Conservation (phyloP, 257 asterid genomes). For the Leonotis leonurus region DNA sequence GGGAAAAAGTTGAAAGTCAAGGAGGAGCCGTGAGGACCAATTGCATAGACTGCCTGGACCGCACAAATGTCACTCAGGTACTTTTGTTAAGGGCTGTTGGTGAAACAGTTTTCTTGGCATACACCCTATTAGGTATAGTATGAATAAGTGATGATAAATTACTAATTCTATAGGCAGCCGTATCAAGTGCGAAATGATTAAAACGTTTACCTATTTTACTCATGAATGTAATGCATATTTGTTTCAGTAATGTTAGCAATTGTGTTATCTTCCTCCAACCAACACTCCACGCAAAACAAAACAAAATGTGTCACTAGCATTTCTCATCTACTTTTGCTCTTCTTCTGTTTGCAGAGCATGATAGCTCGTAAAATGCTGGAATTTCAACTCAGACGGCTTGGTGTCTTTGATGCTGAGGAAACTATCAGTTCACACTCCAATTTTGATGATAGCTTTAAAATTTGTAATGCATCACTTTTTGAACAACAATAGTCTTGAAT, state of each 20-base stretch:
- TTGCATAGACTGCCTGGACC: slow-evolving; percentile 97
- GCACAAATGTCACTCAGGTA: slow-evolving; percentile 99
- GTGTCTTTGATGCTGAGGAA: slow-evolving; percentile 83
- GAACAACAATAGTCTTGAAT: slow-evolving; percentile 5
- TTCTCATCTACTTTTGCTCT: slow-evolving; percentile 8
- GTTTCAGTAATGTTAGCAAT: neutral
- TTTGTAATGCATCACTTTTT: slow-evolving; percentile 42
- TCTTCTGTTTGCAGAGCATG: slow-evolving; percentile 61
- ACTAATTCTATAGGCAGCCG: neutral
- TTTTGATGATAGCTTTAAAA: slow-evolving; percentile 75
- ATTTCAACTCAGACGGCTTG: slow-evolving; percentile 90
- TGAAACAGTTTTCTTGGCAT: neutral
- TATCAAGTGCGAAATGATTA: slow-evolving; percentile 2
- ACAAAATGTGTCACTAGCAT: neutral
- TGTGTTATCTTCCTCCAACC: neutral
- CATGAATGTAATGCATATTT: slow-evolving; percentile 1
- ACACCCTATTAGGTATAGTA: neutral
- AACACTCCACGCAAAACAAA: neutral
- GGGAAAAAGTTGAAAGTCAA: slow-evolving; percentile 82
- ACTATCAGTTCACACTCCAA: slow-evolving; percentile 73
- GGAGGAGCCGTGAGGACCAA: slow-evolving; percentile 87
- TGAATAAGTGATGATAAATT: neutral
- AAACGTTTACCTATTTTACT: slow-evolving; percentile 1
- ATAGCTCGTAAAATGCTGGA: slow-evolving; percentile 94
- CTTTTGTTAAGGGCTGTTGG: slow-evolving; percentile 2